These are phyloP conservation scores for Tricholoma bakamatsutake DNA, from an alignment of 768 basidiomycete species.

Conservation along the genomic window DNA sequence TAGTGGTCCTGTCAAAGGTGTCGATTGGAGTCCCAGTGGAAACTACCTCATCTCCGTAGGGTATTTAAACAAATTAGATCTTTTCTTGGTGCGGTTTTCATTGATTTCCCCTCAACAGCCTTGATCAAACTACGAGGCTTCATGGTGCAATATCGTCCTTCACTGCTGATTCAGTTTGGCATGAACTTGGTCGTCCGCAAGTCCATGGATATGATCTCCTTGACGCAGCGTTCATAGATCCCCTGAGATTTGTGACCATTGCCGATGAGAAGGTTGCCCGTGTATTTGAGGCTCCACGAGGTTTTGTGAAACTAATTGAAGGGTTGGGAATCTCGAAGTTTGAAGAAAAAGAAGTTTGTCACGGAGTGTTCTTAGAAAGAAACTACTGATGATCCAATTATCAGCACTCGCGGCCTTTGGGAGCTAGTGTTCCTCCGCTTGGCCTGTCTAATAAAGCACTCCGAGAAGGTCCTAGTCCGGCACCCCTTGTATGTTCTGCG, in stretches of 20 bases:
- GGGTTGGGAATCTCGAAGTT: constrained; percentile 43
- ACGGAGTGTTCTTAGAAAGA: neutral
- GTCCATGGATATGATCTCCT: constrained; percentile 95
- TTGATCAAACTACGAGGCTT: constrained; percentile 90
- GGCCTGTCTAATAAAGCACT: constrained; percentile 93
- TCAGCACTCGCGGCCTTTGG: constrained; percentile 59
- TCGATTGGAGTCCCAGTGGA: constrained; percentile 84
- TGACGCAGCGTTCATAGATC: constrained; percentile 67
- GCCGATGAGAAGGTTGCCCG: constrained; percentile 96
- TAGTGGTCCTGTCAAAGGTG: constrained; percentile 66
- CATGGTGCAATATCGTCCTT: constrained; percentile 51
- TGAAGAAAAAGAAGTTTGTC: constrained; percentile 43
- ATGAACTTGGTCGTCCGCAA: constrained; percentile 89
- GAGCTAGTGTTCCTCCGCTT: constrained; percentile 88
- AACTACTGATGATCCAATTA: neutral
- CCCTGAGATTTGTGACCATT: constrained; percentile 79
- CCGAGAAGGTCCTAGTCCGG: constrained; percentile 48
- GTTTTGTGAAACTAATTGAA: constrained; percentile 65
- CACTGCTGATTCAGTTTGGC: constrained; percentile 44
- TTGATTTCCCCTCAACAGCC: constrained; percentile 33
- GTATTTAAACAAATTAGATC: constrained; percentile 35
- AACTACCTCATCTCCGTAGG: constrained; percentile 83
- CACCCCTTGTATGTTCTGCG: neutral
- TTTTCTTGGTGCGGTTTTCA: neutral
- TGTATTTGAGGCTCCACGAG: constrained; percentile 85